These are phyloP conservation scores for Boletus fagicola DNA, from an alignment of 768 basidiomycete genomes.

Conservation along the genomic window DNA sequence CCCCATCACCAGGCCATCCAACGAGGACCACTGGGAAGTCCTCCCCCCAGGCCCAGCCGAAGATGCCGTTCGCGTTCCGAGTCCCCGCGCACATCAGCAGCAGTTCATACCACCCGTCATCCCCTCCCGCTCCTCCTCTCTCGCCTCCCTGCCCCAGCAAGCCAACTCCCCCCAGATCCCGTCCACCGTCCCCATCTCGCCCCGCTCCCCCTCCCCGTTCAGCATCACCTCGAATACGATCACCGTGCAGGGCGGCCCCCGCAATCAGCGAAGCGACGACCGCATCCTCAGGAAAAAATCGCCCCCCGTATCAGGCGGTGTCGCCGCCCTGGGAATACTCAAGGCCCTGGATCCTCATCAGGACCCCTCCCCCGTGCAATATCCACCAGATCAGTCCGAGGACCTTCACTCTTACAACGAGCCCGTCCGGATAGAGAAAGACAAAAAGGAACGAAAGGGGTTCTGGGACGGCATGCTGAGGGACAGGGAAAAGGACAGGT, in stretches of 20 bases:
- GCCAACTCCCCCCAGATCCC: constrained; percentile 40
- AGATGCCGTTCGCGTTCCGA: constrained; percentile 21
- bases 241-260: constrained; percentile 15
- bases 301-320: constrained; percentile 29
- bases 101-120: constrained; percentile 29
- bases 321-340: constrained; percentile 17
- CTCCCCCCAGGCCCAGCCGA: constrained; percentile 31
- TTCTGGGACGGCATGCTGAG: constrained; percentile 50
- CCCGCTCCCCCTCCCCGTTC: constrained; percentile 49
- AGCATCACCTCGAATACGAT: constrained; percentile 32
- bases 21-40: constrained; percentile 50
- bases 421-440: constrained; percentile 33
- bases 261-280: constrained; percentile 20
- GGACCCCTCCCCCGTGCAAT: constrained; percentile 14
- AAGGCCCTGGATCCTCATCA: constrained; percentile 58
- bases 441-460: constrained; percentile 52
- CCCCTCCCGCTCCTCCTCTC: constrained; percentile 52
- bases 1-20: constrained; percentile 30
- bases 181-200: constrained; percentile 18
- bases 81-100: constrained; percentile 26
- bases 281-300: constrained; percentile 31
- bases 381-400: constrained; percentile 29
- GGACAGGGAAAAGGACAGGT: constrained; percentile 37
- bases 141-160: constrained; percentile 44
- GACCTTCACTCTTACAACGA: constrained; percentile 30